A percentile compares a stretch with the other conserved stretches of the same genome.
These are phyloP conservation scores for Sergeia podlipaevii DNA, from an alignment of 208 protist species.

Conservation along the genomic window DNA sequence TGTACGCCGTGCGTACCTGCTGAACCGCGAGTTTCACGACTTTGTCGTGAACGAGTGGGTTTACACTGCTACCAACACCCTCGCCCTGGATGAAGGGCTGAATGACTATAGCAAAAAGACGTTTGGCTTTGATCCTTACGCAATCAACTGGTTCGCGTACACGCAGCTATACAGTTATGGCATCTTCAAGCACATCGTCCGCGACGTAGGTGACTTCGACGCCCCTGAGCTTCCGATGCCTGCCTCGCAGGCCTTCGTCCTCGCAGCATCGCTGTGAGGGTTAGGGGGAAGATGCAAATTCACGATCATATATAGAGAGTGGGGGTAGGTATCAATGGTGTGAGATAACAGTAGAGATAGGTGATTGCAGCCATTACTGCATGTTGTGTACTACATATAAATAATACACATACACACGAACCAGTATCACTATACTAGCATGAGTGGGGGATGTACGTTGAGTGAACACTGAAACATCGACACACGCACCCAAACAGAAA, in stretches of 20 bases:
- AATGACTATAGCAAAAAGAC: constrained; percentile 23
- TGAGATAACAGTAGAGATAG: too few relatives aligned
- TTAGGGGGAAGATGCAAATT: not conserved
- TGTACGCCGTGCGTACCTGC: constrained; percentile 38
- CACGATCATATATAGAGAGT: too few relatives aligned
- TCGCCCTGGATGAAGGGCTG: constrained; percentile 48
- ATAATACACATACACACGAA: too few relatives aligned
- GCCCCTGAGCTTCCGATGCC: constrained; percentile 24
- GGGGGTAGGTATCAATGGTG: too few relatives aligned
- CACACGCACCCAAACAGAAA: too few relatives aligned
- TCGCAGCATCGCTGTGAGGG: constrained; percentile 41
- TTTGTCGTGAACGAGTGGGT: constrained; percentile 65
- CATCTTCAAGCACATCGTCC: constrained; percentile 67
- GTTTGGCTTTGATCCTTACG: constrained; percentile 58
- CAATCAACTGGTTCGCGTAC: constrained; percentile 74
- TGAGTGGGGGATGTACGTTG: too few relatives aligned
- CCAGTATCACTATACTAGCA: too few relatives aligned
- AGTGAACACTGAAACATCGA: too few relatives aligned
- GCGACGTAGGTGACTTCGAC: constrained; percentile 34
- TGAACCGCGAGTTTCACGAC: constrained; percentile 64
- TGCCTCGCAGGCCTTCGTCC: constrained; percentile 44
- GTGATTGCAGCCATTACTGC: too few relatives aligned
- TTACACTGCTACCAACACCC: constrained; percentile 37
- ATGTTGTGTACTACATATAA: too few relatives aligned
- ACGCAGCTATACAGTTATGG: constrained; percentile 66